Percentiles rank a stretch among this genome's conserved stretches.
These are phyloP conservation scores for Phytophthora kernoviae DNA, from an alignment of 352 stramenopile species.

Conservation along the genomic window DNA sequence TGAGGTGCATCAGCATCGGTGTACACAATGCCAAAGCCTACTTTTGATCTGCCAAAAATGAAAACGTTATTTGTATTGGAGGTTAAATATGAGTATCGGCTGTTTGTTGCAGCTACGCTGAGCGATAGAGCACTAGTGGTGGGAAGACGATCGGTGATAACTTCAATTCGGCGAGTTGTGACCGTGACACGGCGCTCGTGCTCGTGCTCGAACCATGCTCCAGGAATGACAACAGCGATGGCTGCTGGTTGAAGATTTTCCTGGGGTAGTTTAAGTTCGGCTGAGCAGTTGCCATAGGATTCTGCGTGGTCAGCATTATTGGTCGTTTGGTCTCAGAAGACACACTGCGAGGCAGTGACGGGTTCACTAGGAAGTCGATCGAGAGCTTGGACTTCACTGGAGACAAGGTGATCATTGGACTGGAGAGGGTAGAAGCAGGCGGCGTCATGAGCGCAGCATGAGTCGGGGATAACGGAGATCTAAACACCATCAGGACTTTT, in stretches of 20 bases:
- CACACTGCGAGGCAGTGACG: slow-evolving; percentile 9
- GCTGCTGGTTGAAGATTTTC: slow-evolving; percentile 8
- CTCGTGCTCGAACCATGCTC: slow-evolving; percentile 6
- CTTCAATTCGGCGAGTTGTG: slow-evolving; percentile 11
- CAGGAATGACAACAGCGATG: slow-evolving; percentile 36
- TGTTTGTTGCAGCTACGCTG: background rate
- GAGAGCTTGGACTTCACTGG: slow-evolving; percentile 46
- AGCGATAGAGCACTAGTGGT: slow-evolving; percentile 30
- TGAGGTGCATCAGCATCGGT: background rate
- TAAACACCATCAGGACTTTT: slow-evolving; percentile 54
- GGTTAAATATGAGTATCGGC: slow-evolving; percentile 14
- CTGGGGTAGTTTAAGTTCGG: slow-evolving; percentile 1
- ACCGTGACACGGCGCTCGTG: background rate
- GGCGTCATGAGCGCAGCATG: slow-evolving; percentile 19
- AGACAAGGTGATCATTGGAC: slow-evolving; percentile 17
- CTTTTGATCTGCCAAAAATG: background rate
- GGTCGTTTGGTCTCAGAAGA: slow-evolving; percentile 4
- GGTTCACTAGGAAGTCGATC: slow-evolving; percentile 64
- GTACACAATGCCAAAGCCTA: background rate
- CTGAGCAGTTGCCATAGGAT: slow-evolving; percentile 2
- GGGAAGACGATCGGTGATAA: slow-evolving; percentile 12
- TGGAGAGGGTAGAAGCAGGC: slow-evolving; percentile 7
- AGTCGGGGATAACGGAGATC: slow-evolving; percentile 30
- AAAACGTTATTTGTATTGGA: background rate
- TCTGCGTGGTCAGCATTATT: background rate